Percentiles rank a stretch among this genome's conserved stretches.
Conservation (phyloP, 805 yeast genomes). For the Allodekkera sacchari region DNA sequence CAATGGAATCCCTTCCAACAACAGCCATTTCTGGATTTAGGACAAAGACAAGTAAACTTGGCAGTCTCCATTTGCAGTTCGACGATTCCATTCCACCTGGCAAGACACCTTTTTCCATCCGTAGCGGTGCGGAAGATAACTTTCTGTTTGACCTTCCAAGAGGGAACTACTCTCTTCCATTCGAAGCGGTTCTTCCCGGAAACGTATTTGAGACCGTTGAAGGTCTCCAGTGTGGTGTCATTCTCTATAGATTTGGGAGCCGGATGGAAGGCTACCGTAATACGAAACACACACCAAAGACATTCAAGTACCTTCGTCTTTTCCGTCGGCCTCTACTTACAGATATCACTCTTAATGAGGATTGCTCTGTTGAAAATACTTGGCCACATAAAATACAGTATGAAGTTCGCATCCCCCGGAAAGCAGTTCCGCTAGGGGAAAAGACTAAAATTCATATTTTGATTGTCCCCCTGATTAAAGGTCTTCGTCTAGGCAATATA, state of each 20-base stretch:
- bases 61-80: not conserved
- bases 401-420: constrained; percentile 33
- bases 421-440: constrained; percentile 41
- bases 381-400: constrained; percentile 50
- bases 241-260: constrained; percentile 33
- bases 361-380: constrained; percentile 37
- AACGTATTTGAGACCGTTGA: constrained; percentile 43
- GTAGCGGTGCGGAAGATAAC: constrained; percentile 3
- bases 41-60: constrained; percentile 1
- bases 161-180: constrained; percentile 47
- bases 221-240: constrained; percentile 34
- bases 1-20: not conserved
- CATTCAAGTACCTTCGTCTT: constrained; percentile 32
- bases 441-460: constrained; percentile 32
- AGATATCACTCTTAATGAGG: constrained; percentile 31
- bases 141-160: constrained; percentile 32
- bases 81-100: constrained; percentile 13
- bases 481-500: constrained; percentile 30
- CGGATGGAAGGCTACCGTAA: constrained; percentile 10
- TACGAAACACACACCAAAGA: constrained; percentile 11
- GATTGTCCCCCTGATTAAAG: constrained; percentile 40
- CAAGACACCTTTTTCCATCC: constrained; percentile 27
- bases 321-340: constrained; percentile 35
- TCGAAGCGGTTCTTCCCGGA: constrained; percentile 35
- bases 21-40: not conserved